phyloP scores from a whole-genome alignment of 805 yeast genomes.

The Wickerhamiella azymoides region DNA sequence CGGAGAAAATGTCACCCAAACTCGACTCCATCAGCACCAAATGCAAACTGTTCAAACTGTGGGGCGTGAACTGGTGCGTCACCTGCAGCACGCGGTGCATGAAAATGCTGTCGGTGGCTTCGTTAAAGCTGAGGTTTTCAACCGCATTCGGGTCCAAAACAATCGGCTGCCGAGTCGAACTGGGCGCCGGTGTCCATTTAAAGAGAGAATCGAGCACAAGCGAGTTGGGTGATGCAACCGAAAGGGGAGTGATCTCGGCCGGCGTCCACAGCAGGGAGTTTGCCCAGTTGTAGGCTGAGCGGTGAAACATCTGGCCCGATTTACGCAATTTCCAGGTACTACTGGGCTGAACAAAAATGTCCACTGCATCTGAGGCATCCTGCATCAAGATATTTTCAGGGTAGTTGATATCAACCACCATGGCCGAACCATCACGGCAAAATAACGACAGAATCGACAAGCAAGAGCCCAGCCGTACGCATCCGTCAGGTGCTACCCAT shows the following conservation, averaged over 20 bases:
- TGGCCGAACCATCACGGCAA: not conserved
- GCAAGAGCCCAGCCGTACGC: conserved; percentile 1
- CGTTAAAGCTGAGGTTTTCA: not conserved
- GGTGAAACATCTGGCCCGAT: conserved; percentile 4
- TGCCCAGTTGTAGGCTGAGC: conserved; percentile 7
- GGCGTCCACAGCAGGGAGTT: conserved; percentile 7
- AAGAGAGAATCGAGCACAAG: conserved; percentile 4
- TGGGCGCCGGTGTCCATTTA: conserved; percentile 2
- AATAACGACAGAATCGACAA: conserved; percentile 1
- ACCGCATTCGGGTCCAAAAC: conserved; percentile 7
- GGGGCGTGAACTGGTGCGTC: conserved; percentile 6
- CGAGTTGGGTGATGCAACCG: not conserved
- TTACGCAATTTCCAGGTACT: conserved; percentile 7
- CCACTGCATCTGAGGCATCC: not conserved
- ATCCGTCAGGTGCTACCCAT: not conserved
- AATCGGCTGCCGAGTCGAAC: conserved; percentile 3
- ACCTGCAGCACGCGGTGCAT: conserved; percentile 7
- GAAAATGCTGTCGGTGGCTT: conserved; percentile 1
- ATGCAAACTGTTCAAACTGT: conserved; percentile 2
- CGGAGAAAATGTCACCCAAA: conserved; percentile 2
- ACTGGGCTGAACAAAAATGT: conserved; percentile 2
- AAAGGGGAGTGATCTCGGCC: conserved; percentile 1
- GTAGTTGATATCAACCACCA: conserved; percentile 5
- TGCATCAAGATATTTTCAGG: conserved; percentile 1
- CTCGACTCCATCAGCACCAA: conserved; percentile 4